Conservation (phyloP, 225 moss, liverwort and hornwort species). For the Physcomitrellopsis africana region DNA sequence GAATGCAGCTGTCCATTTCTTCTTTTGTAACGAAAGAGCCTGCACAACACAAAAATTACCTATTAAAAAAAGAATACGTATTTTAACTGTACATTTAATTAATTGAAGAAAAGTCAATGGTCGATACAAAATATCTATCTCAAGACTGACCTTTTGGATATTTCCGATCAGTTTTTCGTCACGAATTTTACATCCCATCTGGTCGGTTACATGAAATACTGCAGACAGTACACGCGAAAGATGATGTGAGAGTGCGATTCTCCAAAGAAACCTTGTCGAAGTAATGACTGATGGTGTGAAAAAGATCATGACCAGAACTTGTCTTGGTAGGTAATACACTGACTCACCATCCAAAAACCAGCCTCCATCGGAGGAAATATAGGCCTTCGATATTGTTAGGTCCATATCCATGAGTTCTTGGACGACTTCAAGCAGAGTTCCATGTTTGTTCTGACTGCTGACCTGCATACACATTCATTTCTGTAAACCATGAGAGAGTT, state of each 20-base stretch:
- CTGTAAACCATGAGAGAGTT: not conserved
- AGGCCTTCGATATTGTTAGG: conserved; percentile 34
- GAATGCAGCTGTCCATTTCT: conserved; percentile 30
- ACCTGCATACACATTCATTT: conserved; percentile 28
- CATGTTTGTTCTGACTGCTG: conserved; percentile 31
- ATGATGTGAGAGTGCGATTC: not conserved
- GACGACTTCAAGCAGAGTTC: conserved; percentile 42
- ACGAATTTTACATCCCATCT: conserved; percentile 52
- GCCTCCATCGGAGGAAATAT: conserved; percentile 41
- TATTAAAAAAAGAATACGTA: not conserved
- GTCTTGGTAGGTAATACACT: not conserved
- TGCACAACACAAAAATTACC: conserved; percentile 3
- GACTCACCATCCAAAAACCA: conserved; percentile 49
- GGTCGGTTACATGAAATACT: conserved; percentile 79
- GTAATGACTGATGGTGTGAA: not conserved
- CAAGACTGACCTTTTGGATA: conserved; percentile 46
- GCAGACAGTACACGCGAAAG: conserved; percentile 27
- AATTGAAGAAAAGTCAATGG: too few species aligned
- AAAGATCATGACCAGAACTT: not conserved
- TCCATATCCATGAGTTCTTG: conserved; percentile 47
- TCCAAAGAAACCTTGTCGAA: not conserved
- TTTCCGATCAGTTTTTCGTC: conserved; percentile 54
- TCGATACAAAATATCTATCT: not conserved
- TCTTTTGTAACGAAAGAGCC: conserved; percentile 42
- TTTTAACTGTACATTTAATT: not conserved